These are phyloP conservation scores for Gaultheria prostrata DNA, from an alignment of 148 eudicot genomes.

Conservation along the genomic window DNA sequence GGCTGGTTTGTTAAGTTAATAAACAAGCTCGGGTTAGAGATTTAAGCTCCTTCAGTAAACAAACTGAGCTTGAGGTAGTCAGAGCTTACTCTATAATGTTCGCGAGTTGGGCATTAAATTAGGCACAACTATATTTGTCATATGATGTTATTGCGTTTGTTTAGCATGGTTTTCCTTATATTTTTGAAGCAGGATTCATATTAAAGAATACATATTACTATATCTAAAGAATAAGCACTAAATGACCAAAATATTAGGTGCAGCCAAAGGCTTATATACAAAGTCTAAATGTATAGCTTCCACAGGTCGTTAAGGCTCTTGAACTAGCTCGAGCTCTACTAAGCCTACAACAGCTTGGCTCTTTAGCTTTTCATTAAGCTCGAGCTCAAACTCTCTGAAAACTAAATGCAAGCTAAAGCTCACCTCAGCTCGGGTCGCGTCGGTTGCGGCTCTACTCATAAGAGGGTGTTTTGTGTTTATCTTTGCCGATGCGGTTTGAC, in stretches of 20 bases:
- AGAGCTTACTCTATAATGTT: not conserved
- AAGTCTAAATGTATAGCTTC: not conserved
- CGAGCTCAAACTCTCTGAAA: not conserved
- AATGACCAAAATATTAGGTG: not conserved
- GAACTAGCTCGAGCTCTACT: not conserved
- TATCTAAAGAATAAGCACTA: not conserved
- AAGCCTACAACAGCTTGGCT: not conserved
- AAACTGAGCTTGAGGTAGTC: not conserved
- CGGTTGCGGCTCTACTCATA: not conserved
- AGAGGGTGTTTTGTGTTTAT: slow-evolving; percentile 5
- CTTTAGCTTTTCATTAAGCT: not conserved
- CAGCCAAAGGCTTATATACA: not conserved
- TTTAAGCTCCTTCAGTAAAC: not conserved
- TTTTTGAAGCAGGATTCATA: not conserved
- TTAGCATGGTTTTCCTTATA: not conserved
- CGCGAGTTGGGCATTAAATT: not conserved
- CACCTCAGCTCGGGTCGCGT: not conserved
- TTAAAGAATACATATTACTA: not conserved
- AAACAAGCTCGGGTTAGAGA: not conserved
- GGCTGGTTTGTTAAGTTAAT: not conserved
- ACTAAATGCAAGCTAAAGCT: not conserved
- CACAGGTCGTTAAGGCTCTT: not conserved
- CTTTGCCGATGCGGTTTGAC: not conserved
- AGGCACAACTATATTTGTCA: not conserved
- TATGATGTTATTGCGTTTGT: not conserved